Percentiles rank a stretch among this genome's conserved stretches.
These are phyloP conservation scores for Solanum pinnatisectum DNA, from an alignment of 257 asterid genomes.

Conservation along the genomic window DNA sequence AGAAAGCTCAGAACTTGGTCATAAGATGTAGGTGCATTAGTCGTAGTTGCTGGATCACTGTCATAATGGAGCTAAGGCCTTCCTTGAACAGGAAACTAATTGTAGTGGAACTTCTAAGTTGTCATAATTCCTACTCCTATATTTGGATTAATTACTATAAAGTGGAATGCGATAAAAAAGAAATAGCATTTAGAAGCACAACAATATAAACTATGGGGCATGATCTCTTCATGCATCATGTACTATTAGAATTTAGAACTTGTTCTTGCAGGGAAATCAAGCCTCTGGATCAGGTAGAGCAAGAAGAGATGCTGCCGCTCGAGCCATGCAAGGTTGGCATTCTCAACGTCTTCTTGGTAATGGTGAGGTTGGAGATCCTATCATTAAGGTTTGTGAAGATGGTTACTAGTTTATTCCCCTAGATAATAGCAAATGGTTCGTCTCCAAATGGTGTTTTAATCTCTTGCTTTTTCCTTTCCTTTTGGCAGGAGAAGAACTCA, in stretches of 20 bases:
- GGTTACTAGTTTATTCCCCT: background rate
- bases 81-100: background rate
- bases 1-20: background rate
- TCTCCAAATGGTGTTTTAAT: background rate
- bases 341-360: constrained; percentile 77
- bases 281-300: constrained; percentile 82
- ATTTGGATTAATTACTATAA: background rate
- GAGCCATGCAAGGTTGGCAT: constrained; percentile 99
- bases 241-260: background rate
- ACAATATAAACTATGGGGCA: background rate
- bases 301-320: constrained; percentile 97
- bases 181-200: background rate
- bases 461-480: background rate
- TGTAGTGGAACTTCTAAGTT: background rate
- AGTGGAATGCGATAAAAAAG: background rate
- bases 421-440: background rate
- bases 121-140: background rate
- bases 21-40: background rate
- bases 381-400: constrained; percentile 53
- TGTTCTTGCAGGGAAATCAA: constrained; percentile 49
- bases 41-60: background rate
- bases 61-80: background rate
- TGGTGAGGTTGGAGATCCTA: constrained; percentile 92
- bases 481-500: constrained; percentile 56
- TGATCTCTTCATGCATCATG: background rate